Base-by-base conservation (phyloP, 192 early-diverging fungal genomes). In the Dissophora globulifera region DNA sequence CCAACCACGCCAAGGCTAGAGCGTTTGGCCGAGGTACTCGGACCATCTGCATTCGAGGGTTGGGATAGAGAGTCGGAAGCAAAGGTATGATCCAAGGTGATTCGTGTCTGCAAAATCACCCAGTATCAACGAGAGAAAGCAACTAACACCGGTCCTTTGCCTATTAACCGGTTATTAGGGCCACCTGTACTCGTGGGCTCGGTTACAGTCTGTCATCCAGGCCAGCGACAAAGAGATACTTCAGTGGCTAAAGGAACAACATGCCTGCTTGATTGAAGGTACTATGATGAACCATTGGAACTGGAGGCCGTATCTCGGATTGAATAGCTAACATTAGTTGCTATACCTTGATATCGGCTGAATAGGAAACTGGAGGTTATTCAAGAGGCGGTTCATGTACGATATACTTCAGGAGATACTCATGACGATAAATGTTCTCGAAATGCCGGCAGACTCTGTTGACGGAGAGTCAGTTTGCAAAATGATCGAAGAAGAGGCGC, bases 181-280 rank as follows among this genome's bases (percentile, higher is more conserved):
- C 3, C 42, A 43, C 1, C 23, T 79, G 13, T 83, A 83, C 63
- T 79, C 72, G 10, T 69, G 63, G 49, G 32, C 57, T 4, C 64
- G 74, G 17, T 58, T 86, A 0, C 64, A 81, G 15, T 82, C 82
- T 0, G 32, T 69, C n/a, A 50, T 86, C 25, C 84, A 86, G 41
- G 84, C 84, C 20, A 83, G 82, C 47, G 78, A 82, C 33, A 42
- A 67, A 10, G 81, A 85, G 40, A 57, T 85, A 1, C 27, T 60
- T 20, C 48, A 72, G 22, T 82, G 74, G 54, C 67, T 85, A 30
- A 67, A 80, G 40, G 62, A 67, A 30, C 48, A 71, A 17, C 58
- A 80, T 43, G 84, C 74, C 9, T 54, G 52, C 33, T 38, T 54
- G 33, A 38, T 54, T 23, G 33, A 54, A 54, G 52, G 52, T 54